phyloP scores from a whole-genome alignment of 176 grass and related monocot species.

The Tuctoria greenei region DNA sequence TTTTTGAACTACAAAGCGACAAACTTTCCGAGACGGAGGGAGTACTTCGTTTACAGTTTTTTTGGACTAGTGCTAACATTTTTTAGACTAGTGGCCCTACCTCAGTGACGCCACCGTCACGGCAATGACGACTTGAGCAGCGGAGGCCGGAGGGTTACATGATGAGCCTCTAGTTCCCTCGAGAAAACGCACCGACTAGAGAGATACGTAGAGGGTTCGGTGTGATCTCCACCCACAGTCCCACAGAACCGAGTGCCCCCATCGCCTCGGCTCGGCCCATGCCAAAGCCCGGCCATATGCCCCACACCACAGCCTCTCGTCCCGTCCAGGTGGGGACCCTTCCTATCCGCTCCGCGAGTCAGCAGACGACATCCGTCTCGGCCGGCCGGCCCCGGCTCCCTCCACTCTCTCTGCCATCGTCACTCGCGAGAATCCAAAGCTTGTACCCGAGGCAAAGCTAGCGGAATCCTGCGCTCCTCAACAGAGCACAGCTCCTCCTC shows the following conservation, averaged over 20 bases:
- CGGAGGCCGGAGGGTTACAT: too few species aligned
- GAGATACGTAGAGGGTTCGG: not conserved
- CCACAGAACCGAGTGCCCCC: not conserved
- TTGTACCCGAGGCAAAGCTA: slow-evolving; percentile 10
- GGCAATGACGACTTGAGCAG: too few species aligned
- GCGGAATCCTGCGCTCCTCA: slow-evolving; percentile 14
- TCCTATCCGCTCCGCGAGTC: slow-evolving; percentile 10
- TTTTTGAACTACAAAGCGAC: too few species aligned
- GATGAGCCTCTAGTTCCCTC: not conserved
- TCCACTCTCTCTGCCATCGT: not conserved
- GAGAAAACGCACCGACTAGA: not conserved
- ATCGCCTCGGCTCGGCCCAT: not conserved
- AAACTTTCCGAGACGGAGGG: too few species aligned
- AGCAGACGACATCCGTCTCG: slow-evolving; percentile 5
- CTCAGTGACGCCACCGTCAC: too few species aligned
- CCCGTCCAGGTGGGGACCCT: not conserved
- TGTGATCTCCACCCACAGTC: not conserved
- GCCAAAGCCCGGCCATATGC: not conserved
- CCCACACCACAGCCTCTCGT: not conserved
- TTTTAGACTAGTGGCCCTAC: too few species aligned
- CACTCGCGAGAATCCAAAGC: slow-evolving; percentile 41
- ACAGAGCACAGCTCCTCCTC: not conserved
- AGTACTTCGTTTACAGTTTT: too few species aligned
- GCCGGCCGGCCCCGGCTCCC: not conserved
- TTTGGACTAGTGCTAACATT: too few species aligned